Percentiles rank a stretch among this genome's conserved stretches.
phyloP scores from a whole-genome alignment of 805 yeast species.

The Yarrowia yakushimensis region DNA sequence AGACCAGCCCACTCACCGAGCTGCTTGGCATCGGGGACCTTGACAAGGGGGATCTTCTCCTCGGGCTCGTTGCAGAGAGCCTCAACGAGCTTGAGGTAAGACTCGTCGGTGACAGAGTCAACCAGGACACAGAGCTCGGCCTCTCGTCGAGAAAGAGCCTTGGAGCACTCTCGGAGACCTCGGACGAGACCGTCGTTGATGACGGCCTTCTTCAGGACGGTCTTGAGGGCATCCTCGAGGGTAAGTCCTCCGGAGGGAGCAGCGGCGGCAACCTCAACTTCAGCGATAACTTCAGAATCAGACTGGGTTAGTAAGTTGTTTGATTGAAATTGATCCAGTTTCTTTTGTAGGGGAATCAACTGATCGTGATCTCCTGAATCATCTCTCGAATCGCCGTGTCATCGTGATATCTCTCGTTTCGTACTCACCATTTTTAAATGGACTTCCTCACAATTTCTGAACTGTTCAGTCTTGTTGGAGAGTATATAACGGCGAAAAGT shows the following conservation, averaged over 20 bases:
- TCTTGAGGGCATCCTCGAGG: slow-evolving; percentile 97
- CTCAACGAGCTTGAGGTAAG: slow-evolving; percentile 95
- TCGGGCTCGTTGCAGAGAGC: slow-evolving; percentile 98
- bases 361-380: too few species aligned
- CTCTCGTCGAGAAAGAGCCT: slow-evolving; percentile 96
- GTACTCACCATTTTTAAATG: slow-evolving; percentile 23
- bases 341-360: not conserved
- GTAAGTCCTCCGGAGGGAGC: slow-evolving; percentile 86
- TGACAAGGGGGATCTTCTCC: slow-evolving; percentile 94
- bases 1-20: slow-evolving; percentile 99
- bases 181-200: slow-evolving; percentile 99
- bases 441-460: slow-evolving; percentile 23
- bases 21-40: slow-evolving; percentile 99
- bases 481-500: slow-evolving; percentile 1
- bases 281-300: slow-evolving; percentile 91
- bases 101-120: slow-evolving; percentile 97
- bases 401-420: not conserved
- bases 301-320: slow-evolving; percentile 45
- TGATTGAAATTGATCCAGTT: too few species aligned
- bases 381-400: too few species aligned
- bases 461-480: slow-evolving; percentile 25
- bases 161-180: slow-evolving; percentile 99
- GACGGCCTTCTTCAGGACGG: slow-evolving; percentile 95
- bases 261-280: slow-evolving; percentile 71
- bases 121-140: slow-evolving; percentile 97